Conservation (phyloP, 345 rosid species). For the Anastatica hierochuntica region DNA sequence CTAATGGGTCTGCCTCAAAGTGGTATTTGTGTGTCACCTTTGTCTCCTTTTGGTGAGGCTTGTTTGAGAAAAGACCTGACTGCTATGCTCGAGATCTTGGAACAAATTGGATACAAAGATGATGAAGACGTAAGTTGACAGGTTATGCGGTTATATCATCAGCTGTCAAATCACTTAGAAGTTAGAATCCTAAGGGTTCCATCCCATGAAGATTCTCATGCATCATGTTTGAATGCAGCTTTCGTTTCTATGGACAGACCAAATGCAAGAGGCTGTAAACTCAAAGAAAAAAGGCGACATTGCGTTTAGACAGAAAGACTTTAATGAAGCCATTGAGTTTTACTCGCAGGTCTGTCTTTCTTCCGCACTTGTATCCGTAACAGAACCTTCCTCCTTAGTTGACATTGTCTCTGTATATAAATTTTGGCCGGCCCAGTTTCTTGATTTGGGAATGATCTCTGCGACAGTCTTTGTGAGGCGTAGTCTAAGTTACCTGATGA, state of each 20-base stretch:
- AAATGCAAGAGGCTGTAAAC: constrained; percentile 83
- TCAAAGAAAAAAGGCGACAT: constrained; percentile 84
- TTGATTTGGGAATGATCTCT: constrained; percentile 72
- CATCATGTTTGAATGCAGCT: too few relatives aligned
- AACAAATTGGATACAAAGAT: constrained; percentile 80
- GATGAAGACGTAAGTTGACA: constrained; percentile 86
- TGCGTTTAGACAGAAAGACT: constrained; percentile 78
- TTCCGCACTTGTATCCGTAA: neutral
- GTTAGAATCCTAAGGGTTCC: too few relatives aligned
- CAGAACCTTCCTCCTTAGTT: neutral
- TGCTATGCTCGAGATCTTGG: constrained; percentile 79
- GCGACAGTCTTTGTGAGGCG: constrained; percentile 85
- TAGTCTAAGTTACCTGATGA: constrained; percentile 70
- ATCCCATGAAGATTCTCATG: too few relatives aligned
- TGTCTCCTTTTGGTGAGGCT: constrained; percentile 78
- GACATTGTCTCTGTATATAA: neutral
- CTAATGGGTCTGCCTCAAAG: constrained; percentile 73
- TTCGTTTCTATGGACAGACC: constrained; percentile 96
- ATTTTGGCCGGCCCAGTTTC: constrained; percentile 57
- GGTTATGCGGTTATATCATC: too few relatives aligned
- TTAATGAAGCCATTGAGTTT: constrained; percentile 56
- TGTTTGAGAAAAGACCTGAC: constrained; percentile 84
- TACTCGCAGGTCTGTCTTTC: constrained; percentile 77
- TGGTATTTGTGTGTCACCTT: constrained; percentile 43
- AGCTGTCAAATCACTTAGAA: too few relatives aligned